Conservation (phyloP, 345 rosid genomes). For the Murraya koenigii region DNA sequence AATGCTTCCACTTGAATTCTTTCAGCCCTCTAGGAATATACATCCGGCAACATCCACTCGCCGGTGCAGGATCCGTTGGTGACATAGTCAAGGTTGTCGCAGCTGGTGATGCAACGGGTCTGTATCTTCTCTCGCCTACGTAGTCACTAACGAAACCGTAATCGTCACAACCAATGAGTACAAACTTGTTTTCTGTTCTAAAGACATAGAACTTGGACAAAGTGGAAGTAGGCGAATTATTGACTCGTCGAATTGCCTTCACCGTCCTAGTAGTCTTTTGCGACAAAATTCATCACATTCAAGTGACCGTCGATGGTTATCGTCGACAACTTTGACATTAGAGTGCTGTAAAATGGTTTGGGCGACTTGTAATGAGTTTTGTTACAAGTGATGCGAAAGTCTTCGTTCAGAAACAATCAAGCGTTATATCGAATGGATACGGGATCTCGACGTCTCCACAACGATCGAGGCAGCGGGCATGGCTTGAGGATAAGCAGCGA, state of each 20-base stretch:
- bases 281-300: not conserved
- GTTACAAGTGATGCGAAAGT: conserved; percentile 26
- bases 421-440: conserved; percentile 46
- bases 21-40: conserved; percentile 12
- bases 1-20: too few relatives aligned
- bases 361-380: not conserved
- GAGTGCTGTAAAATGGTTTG: not conserved
- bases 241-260: not conserved
- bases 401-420: conserved; percentile 22
- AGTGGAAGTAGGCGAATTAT: not conserved
- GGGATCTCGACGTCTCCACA: conserved; percentile 36
- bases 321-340: not conserved
- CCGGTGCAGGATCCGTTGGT: conserved; percentile 22
- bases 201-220: not conserved
- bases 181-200: conserved; percentile 21
- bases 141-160: not conserved
- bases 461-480: conserved; percentile 1
- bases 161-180: conserved; percentile 31
- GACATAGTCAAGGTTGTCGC: not conserved
- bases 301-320: conserved; percentile 18
- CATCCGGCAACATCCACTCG: conserved; percentile 32
- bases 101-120: conserved; percentile 21
- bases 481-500: not conserved
- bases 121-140: not conserved
- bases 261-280: not conserved